Conservation (phyloP, 768 basidiomycete genomes). For the Termitomyces sp. region DNA sequence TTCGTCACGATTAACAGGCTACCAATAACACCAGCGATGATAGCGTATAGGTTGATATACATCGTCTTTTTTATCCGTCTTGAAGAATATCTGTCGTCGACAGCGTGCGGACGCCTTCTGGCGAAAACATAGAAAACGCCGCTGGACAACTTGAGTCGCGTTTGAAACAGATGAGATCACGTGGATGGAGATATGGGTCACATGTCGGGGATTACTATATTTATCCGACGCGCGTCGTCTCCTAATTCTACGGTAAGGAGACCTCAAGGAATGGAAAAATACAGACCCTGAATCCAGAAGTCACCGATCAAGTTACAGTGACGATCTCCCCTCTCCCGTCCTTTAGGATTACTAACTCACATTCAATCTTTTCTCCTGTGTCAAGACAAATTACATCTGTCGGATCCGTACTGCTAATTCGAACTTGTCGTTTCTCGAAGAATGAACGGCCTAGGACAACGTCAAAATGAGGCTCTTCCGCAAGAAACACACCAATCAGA, state of each 20-base stretch:
- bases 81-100: neutral
- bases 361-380: constrained; percentile 87
- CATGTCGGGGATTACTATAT: neutral
- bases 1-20: constrained; percentile 2
- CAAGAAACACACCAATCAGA: constrained; percentile 71
- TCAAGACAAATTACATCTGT: constrained; percentile 92
- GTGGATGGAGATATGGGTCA: neutral
- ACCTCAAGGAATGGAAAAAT: neutral
- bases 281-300: neutral
- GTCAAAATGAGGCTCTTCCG: constrained; percentile 95
- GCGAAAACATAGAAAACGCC: neutral
- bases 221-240: neutral
- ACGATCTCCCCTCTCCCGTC: constrained; percentile 90
- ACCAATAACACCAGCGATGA: neutral
- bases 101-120: neutral
- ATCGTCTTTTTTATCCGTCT: neutral
- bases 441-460: constrained; percentile 90
- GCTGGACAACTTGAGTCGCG: neutral
- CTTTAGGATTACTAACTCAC: constrained; percentile 88
- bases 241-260: neutral
- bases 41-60: neutral
- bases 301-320: constrained; percentile 78
- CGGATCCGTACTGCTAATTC: constrained; percentile 76
- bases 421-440: constrained; percentile 78
- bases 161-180: neutral